Conservation (phyloP, 2,329 filamentous ascomycete genomes). For the Botryosphaeria dothidea region DNA sequence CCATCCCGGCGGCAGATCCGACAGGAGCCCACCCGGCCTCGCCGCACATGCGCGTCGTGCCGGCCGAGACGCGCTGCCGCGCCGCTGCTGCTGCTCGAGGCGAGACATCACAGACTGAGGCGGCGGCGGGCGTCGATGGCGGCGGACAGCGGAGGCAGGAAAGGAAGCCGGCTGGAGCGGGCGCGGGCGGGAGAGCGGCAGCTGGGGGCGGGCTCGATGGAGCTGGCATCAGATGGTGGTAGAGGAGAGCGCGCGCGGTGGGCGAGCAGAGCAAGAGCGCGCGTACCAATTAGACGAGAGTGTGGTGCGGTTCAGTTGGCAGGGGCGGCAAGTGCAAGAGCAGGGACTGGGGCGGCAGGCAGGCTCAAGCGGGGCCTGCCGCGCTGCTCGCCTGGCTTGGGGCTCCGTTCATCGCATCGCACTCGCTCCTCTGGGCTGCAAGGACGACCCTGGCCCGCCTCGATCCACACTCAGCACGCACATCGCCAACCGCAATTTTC, state of each 20-base stretch:
- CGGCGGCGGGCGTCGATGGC: too few relatives aligned
- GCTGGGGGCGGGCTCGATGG: too few relatives aligned
- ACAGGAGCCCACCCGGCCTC: not conserved
- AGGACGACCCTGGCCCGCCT: not conserved
- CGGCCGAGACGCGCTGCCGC: not conserved
- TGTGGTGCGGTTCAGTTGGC: not conserved
- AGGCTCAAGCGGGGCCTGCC: not conserved
- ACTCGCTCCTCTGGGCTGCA: not conserved
- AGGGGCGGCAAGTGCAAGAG: not conserved
- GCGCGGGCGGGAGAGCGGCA: too few relatives aligned
- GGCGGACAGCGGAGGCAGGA: too few relatives aligned
- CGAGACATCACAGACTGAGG: too few relatives aligned
- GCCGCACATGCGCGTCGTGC: not conserved
- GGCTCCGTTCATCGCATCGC: too few relatives aligned
- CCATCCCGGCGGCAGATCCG: conserved; percentile 8
- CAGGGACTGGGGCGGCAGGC: not conserved
- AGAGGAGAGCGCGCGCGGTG: too few relatives aligned
- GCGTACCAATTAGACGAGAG: not conserved
- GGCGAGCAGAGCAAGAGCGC: not conserved
- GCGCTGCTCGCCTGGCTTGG: not conserved
- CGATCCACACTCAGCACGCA: conserved; percentile 5
- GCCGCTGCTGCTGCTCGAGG: not conserved
- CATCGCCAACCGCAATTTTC: not conserved
- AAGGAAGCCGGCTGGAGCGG: too few relatives aligned
- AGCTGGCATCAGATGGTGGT: too few relatives aligned